A percentile compares a stretch with the other conserved stretches of the same genome.
Conservation (phyloP, 2,329 filamentous ascomycete species). For the Cordyceps fumosorosea region DNA sequence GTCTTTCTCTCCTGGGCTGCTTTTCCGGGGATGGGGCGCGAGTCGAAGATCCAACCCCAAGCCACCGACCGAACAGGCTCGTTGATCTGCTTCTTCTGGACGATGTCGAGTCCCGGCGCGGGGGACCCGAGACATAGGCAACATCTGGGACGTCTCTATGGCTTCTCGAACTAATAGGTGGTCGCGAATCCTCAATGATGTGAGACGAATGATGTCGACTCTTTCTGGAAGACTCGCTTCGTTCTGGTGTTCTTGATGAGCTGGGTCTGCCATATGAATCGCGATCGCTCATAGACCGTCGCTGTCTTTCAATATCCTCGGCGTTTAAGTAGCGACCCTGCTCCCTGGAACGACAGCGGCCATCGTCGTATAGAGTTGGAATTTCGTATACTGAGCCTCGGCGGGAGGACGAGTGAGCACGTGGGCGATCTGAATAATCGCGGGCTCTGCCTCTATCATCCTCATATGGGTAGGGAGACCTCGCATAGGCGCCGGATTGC, state of each 20-base stretch:
- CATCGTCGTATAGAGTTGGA: background rate
- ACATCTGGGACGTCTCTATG: constrained; percentile 1
- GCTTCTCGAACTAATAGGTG: constrained; percentile 26
- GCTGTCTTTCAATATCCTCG: constrained; percentile 21
- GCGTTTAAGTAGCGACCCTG: background rate
- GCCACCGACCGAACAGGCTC: constrained; percentile 23
- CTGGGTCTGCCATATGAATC: constrained; percentile 22
- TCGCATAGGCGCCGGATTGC: constrained; percentile 1
- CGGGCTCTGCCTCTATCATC: constrained; percentile 2
- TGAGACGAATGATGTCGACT: constrained; percentile 21
- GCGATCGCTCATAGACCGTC: constrained; percentile 22
- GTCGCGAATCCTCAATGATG: constrained; percentile 28
- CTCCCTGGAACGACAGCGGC: constrained; percentile 1
- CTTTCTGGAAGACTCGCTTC: constrained; percentile 25
- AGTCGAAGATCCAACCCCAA: constrained; percentile 21
- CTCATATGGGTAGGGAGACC: constrained; percentile 4
- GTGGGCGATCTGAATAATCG: background rate
- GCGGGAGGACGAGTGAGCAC: constrained; percentile 1
- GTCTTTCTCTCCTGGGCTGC: constrained; percentile 10
- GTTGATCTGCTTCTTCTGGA: constrained; percentile 17
- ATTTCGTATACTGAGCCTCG: constrained; percentile 9
- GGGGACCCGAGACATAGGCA: background rate
- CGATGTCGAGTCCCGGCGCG: constrained; percentile 9
- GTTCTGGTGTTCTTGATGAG: constrained; percentile 23
- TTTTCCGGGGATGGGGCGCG: constrained; percentile 22